phyloP scores from a whole-genome alignment of 2,329 filamentous ascomycete genomes.

The Simplicillium aogashimaense region DNA sequence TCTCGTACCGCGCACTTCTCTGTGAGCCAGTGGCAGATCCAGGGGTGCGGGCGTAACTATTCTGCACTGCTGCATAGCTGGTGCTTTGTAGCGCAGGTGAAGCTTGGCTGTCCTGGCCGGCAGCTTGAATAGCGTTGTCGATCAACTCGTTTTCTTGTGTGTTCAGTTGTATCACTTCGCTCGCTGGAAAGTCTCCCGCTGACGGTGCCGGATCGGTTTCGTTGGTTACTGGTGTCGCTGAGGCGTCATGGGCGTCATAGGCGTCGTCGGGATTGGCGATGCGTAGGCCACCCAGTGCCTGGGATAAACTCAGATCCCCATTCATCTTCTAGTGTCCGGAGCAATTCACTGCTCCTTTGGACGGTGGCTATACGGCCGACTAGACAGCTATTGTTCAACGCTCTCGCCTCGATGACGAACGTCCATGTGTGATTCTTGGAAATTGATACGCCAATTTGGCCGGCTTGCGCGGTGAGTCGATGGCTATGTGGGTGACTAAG shows the following conservation, averaged over 20 bases:
- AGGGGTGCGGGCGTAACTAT: not conserved
- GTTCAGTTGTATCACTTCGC: not conserved
- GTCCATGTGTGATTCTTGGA: not conserved
- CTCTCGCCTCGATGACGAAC: not conserved
- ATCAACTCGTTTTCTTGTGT: not conserved
- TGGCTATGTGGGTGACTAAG: too few species aligned
- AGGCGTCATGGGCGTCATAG: constrained; percentile 21
- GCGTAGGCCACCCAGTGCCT: constrained; percentile 84
- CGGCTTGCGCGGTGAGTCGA: too few species aligned
- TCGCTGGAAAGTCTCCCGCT: not conserved
- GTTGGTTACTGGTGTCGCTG: constrained; percentile 10
- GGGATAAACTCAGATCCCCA: constrained; percentile 84
- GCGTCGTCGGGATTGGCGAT: constrained; percentile 93
- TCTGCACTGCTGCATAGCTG: not conserved
- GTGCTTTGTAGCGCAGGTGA: not conserved
- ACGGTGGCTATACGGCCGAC: constrained; percentile 6
- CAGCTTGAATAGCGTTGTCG: not conserved
- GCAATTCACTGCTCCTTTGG: constrained; percentile 6
- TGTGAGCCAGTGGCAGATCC: not conserved
- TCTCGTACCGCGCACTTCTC: not conserved
- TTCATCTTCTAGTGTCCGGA: constrained; percentile 53
- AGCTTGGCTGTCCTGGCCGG: not conserved
- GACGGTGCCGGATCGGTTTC: constrained; percentile 2
- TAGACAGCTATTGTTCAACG: not conserved
- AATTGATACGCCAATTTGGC: too few species aligned